Evolutionary conservation across 2,329 filamentous ascomycete species (phyloP), one percentile per base, ranked within the genome.

Genomic region (Raffaelea arxii): DNA sequence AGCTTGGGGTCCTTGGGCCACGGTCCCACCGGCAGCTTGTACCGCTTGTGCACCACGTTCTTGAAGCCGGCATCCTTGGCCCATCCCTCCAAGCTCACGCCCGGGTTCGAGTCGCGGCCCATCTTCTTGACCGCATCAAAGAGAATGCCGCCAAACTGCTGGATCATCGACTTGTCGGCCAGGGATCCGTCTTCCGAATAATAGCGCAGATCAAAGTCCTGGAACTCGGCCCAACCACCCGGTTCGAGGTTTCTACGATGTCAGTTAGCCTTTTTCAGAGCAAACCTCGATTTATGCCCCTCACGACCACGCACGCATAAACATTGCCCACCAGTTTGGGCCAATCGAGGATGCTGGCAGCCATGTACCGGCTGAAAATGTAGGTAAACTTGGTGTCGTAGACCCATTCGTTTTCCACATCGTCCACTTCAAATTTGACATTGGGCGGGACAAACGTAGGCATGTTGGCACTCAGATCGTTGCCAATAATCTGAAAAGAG

Each of bases 11-110:
- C 67, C 44, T 64, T 66, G 0, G 71, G 63, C 71, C 72, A 76
- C 2, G 62, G 58, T 47, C 68, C 70, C 32, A 65, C 59, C 0
- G 72, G 71, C 55, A 71, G 64, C 54, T 66, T 68, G 56, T 60
- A 69, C 18, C 67, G 55, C 7, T 62, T 57, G 53, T 75, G 65
- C 1, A 57, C 55, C 0, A 78, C 66, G 52, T 76, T 64, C 43
- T 63, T 58, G 52, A 78, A 77, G 2, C 75, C 75, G 0, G 68
- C 69, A 14, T 69, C 66, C 19, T 59, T 53, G 48, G 77, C 59
- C 46, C 64, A 63, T 30, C 62, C 58, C 50, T 65, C 62, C 30
- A 67, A 61, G 12, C 62, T 47, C 27, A 38, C n/a, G 0, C 51
- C 54, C 44, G 48, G 59, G 18, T 51, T 42, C 19, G 54, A 49